These are phyloP conservation scores for Aureobasidium sp. DNA, from an alignment of 2,329 filamentous ascomycete species.

Conservation along the genomic window DNA sequence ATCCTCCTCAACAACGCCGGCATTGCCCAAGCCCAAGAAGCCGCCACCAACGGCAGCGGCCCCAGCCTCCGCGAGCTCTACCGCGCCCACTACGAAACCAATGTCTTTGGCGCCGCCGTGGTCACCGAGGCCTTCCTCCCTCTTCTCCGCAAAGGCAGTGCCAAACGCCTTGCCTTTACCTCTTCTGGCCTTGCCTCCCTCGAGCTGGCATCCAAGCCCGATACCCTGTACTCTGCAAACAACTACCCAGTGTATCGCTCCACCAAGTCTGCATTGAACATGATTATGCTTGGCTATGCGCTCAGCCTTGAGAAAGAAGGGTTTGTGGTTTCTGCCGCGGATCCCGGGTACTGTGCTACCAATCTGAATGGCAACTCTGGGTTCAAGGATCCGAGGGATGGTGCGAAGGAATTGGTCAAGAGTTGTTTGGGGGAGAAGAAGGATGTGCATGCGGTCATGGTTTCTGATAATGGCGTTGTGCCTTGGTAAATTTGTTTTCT, in stretches of 20 bases:
- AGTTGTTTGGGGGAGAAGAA: conserved; percentile 21
- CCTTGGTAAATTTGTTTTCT: conserved; percentile 20
- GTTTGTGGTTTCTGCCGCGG: conserved; percentile 22
- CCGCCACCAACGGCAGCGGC: background rate
- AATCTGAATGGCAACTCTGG: conserved; percentile 24
- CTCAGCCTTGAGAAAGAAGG: conserved; percentile 16
- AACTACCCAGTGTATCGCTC: conserved; percentile 21
- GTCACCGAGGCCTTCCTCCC: conserved; percentile 25
- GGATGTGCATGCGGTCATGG: conserved; percentile 23
- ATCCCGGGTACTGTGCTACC: conserved; percentile 22
- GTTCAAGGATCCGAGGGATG: conserved; percentile 25
- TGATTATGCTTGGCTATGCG: conserved; percentile 24
- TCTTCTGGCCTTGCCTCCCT: conserved; percentile 22
- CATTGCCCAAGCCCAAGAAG: conserved; percentile 17
- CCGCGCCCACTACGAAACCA: conserved; percentile 23
- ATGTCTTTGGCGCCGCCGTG: conserved; percentile 24
- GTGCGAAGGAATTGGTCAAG: conserved; percentile 24
- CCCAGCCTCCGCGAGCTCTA: conserved; percentile 19
- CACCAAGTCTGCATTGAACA: conserved; percentile 26
- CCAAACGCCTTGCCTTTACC: conserved; percentile 25
- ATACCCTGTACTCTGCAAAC: background rate
- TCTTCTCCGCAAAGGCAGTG: conserved; percentile 19
- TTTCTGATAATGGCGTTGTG: conserved; percentile 22
- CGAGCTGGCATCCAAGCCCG: conserved; percentile 11
- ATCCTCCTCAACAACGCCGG: conserved; percentile 35